Evolutionary conservation across 805 yeast genomes (phyloP).

Genomic region (Komagataella ulmi): DNA sequence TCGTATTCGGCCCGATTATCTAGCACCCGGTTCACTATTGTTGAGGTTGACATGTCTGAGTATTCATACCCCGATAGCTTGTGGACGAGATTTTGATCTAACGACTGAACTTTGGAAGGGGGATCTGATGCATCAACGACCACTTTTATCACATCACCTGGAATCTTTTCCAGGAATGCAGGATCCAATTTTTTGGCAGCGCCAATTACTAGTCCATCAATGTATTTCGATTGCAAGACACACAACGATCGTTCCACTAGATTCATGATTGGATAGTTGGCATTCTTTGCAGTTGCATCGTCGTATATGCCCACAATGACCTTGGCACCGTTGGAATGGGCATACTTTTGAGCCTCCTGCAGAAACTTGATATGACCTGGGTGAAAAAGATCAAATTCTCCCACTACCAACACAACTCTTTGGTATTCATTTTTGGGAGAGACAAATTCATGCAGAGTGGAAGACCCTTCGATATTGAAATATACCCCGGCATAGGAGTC

Average conservation of each 20-base stretch:
- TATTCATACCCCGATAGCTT: constrained; percentile 42
- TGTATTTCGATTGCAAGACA: constrained; percentile 76
- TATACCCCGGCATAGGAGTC: constrained; percentile 45
- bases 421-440: constrained; percentile 15
- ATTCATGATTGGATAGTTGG: constrained; percentile 75
- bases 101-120: constrained; percentile 18
- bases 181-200: constrained; percentile 43
- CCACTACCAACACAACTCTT: constrained; percentile 46
- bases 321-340: constrained; percentile 22
- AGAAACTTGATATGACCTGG: constrained; percentile 84
- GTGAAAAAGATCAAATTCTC: constrained; percentile 85
- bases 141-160: constrained; percentile 18
- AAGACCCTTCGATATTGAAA: constrained; percentile 17
- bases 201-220: constrained; percentile 65
- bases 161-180: constrained; percentile 23
- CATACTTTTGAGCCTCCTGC: constrained; percentile 27
- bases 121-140: constrained; percentile 51
- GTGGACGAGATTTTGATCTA: constrained; percentile 18
- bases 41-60: constrained; percentile 51
- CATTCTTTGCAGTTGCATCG: constrained; percentile 37
- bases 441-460: constrained; percentile 18
- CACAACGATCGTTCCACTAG: constrained; percentile 75
- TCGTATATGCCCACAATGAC: constrained; percentile 60
- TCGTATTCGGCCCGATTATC: constrained; percentile 57
- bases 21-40: constrained; percentile 66